These are phyloP conservation scores for Daedaleopsis nitida DNA, from an alignment of 768 basidiomycete species.

Conservation along the genomic window DNA sequence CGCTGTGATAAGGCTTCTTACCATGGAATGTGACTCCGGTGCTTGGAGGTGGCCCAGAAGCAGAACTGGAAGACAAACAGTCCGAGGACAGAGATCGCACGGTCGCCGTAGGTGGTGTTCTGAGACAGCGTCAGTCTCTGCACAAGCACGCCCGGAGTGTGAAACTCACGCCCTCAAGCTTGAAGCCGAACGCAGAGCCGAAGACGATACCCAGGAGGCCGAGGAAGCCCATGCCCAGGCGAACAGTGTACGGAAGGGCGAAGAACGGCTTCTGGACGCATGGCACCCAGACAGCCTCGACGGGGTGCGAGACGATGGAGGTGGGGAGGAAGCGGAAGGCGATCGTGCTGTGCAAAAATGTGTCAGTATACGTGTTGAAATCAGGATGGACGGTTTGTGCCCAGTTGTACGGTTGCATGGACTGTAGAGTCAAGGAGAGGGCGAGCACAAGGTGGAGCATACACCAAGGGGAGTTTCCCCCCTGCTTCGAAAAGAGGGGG, in stretches of 20 bases:
- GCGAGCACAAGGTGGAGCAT: too few relatives aligned
- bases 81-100: conserved; percentile 80
- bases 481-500: too few relatives aligned
- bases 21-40: conserved; percentile 73
- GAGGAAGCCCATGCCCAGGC: conserved; percentile 73
- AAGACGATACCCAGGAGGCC: conserved; percentile 77
- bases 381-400: too few relatives aligned
- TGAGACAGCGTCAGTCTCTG: conserved; percentile 32
- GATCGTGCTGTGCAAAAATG: conserved; percentile 46
- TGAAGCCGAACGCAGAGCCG: conserved; percentile 86
- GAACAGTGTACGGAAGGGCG: conserved; percentile 47
- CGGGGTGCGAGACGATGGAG: conserved; percentile 67
- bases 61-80: conserved; percentile 77
- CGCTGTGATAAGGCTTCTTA: conserved; percentile 35
- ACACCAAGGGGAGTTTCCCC: too few relatives aligned
- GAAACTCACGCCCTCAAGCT: conserved; percentile 50
- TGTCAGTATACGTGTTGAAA: too few relatives aligned
- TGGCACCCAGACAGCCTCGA: conserved; percentile 71
- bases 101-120: conserved; percentile 72
- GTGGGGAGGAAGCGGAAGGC: conserved; percentile 86
- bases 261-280: conserved; percentile 70
- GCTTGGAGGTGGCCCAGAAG: conserved; percentile 69
- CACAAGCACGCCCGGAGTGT: too few relatives aligned
- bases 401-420: too few relatives aligned
- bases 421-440: too few relatives aligned